phyloP scores from a whole-genome alignment of 148 eudicot genomes.

The Rhododendron ovatum region DNA sequence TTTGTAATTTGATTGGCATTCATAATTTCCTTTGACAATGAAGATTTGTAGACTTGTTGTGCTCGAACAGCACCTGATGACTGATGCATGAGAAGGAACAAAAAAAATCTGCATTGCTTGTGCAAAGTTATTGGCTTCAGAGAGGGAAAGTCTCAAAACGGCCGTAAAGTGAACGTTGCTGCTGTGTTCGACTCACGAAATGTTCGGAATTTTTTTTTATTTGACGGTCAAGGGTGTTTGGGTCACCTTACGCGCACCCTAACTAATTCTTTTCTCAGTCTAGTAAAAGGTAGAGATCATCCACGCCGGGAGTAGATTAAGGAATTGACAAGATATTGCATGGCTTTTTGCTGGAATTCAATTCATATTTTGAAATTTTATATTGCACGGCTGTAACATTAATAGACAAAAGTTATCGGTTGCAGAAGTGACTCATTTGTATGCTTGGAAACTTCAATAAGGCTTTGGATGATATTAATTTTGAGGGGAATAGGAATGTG shows the following conservation, averaged over 20 bases:
- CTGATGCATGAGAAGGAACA: too few species aligned
- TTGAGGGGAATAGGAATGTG: too few species aligned
- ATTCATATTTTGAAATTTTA: too few species aligned
- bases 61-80: neutral
- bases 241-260: rapidly evolving
- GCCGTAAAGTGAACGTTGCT: neutral
- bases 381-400: neutral
- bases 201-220: neutral
- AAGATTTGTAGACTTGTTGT: neutral
- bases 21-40: neutral
- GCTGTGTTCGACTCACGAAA: neutral
- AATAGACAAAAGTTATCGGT: neutral
- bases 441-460: neutral
- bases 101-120: neutral
- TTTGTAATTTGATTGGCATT: neutral
- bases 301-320: too few species aligned
- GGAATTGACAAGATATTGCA: neutral
- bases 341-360: neutral
- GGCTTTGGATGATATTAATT: neutral
- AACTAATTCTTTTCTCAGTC: too few species aligned
- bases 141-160: neutral
- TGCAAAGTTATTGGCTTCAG: neutral
- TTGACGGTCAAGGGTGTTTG: too few species aligned
- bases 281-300: too few species aligned
- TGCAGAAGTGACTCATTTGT: neutral